Conservation (phyloP, 2,329 filamentous ascomycete genomes). For the Ophiostoma novo-ulmi region DNA sequence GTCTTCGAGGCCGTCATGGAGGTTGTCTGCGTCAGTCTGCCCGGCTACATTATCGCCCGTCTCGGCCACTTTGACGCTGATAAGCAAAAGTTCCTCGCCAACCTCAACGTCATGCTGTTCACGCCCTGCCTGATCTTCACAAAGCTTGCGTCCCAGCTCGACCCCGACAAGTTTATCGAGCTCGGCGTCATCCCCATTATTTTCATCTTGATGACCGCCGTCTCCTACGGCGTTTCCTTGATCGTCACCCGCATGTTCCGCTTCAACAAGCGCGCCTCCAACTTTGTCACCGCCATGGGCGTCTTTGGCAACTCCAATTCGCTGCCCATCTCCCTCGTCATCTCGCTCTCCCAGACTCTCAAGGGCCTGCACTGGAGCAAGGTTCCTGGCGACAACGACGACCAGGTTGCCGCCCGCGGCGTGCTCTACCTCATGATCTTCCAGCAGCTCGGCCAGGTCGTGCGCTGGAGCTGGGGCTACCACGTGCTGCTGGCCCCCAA, state of each 20-base stretch:
- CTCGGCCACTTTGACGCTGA: slow-evolving; percentile 92
- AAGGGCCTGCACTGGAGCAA: slow-evolving; percentile 90
- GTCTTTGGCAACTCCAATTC: slow-evolving; percentile 98
- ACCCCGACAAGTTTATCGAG: slow-evolving; percentile 81
- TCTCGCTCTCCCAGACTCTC: slow-evolving; percentile 88
- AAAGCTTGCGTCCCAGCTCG: slow-evolving; percentile 91
- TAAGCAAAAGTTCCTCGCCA: slow-evolving; percentile 92
- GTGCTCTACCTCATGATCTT: slow-evolving; percentile 96
- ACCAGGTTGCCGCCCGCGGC: slow-evolving; percentile 86
- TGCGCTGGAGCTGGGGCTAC: slow-evolving; percentile 98
- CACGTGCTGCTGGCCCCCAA: slow-evolving; percentile 88
- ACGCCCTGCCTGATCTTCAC: slow-evolving; percentile 97
- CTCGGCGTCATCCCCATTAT: slow-evolving; percentile 93
- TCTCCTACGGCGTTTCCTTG: slow-evolving; percentile 75
- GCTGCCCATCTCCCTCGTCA: slow-evolving; percentile 88
- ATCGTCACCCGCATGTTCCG: slow-evolving; percentile 68
- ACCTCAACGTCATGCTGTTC: slow-evolving; percentile 93
- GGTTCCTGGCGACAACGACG: slow-evolving; percentile 86
- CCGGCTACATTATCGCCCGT: slow-evolving; percentile 86
- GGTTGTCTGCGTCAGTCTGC: slow-evolving; percentile 89
- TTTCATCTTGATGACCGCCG: slow-evolving; percentile 78
- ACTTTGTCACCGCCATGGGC: slow-evolving; percentile 96
- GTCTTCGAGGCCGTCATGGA: slow-evolving; percentile 94
- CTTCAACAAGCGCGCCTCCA: slow-evolving; percentile 78
- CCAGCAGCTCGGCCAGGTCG: slow-evolving; percentile 90